Evolutionary conservation across 495 filamentous ascomycete species (phyloP), one percentile per base, ranked within the genome.

Genomic region (Talaromyces ruber): DNA sequence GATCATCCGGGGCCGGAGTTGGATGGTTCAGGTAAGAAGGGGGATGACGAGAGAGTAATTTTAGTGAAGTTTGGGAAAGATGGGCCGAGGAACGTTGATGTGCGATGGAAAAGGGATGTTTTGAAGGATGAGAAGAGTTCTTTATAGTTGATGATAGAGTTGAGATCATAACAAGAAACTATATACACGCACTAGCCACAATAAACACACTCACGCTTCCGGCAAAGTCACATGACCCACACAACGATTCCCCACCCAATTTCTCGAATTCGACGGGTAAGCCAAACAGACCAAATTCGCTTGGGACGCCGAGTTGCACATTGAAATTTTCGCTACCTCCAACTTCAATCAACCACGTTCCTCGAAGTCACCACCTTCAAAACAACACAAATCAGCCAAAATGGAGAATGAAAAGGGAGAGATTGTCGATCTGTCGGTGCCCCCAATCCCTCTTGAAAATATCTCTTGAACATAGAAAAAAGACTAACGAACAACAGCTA

Each of bases 321-420:
- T 22, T 47, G 43, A 47, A 47, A 47, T 47, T 47, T 47, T 47
- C 43, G n/a, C 43, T n/a, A 21, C 43, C 43, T 18, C 39, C 39
- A 18, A 18, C n/a, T 45, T 18, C 43, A 18, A 12, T 53, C 50
- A 26, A 53, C 25, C 24, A 28, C 47, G 66, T 58, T 34, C 50
- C 62, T 54, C 21, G 61, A 52, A 52, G 63, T 57, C 62, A 61
- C 60, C 65, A 54, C 63, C 59, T 72, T 72, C 54, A 34, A 70
- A 73, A 70, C 64, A 52, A 66, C 66, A 78, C 70, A 72, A 71
- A 75, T 64, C 76, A 76, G 78, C 74, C 75, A 86, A 81, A 74
- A 95, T 95, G 91, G 91, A 96, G 82, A 95, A 95, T 88, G 91
- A 95, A 81, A 91, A 91, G 82, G 93, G 94, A 84, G 92, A 97